Percentiles rank a stretch among this genome's conserved stretches.
phyloP scores from a whole-genome alignment of 2,329 filamentous ascomycete species.

The Penicillium sp. region DNA sequence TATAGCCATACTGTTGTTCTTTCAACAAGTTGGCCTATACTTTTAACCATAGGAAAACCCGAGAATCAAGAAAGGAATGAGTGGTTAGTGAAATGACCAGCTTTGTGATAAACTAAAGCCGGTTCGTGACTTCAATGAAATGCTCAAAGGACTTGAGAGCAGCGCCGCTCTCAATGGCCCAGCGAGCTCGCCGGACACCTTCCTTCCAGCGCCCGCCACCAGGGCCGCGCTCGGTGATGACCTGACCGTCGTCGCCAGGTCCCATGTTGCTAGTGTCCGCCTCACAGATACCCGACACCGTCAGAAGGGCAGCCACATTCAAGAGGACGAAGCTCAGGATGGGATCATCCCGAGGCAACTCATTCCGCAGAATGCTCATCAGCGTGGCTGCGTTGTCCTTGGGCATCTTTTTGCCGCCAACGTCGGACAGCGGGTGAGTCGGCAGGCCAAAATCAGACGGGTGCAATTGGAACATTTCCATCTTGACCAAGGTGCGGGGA shows the following conservation, averaged over 20 bases:
- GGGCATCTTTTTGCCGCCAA: slow-evolving; percentile 77
- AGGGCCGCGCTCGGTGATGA: slow-evolving; percentile 73
- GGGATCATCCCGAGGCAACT: slow-evolving; percentile 66
- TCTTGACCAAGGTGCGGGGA: slow-evolving; percentile 43
- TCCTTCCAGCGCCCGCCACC: slow-evolving; percentile 90
- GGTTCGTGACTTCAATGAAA: slow-evolving; percentile 76
- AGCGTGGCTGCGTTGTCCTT: slow-evolving; percentile 80
- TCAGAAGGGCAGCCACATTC: slow-evolving; percentile 82
- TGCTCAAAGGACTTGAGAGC: slow-evolving; percentile 69
- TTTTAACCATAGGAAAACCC: too few relatives aligned
- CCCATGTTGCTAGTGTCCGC: slow-evolving; percentile 72
- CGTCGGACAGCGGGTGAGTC: slow-evolving; percentile 62
- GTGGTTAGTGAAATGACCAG: too few relatives aligned
- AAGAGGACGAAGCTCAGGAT: slow-evolving; percentile 89
- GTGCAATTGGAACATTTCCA: slow-evolving; percentile 68
- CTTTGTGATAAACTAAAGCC: slow-evolving; percentile 25
- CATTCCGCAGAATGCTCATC: slow-evolving; percentile 62
- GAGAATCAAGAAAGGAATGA: too few relatives aligned
- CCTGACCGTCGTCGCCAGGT: slow-evolving; percentile 66
- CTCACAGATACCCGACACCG: slow-evolving; percentile 77
- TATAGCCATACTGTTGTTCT: too few relatives aligned
- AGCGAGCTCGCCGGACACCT: slow-evolving; percentile 74
- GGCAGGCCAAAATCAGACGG: slow-evolving; percentile 85
- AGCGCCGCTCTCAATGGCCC: slow-evolving; percentile 79
- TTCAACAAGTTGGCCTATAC: too few relatives aligned